A percentile compares a stretch with the other conserved stretches of the same genome.
These are phyloP conservation scores for Verticillium dahliae DNA, from an alignment of 2,329 filamentous ascomycete species.

Conservation along the genomic window DNA sequence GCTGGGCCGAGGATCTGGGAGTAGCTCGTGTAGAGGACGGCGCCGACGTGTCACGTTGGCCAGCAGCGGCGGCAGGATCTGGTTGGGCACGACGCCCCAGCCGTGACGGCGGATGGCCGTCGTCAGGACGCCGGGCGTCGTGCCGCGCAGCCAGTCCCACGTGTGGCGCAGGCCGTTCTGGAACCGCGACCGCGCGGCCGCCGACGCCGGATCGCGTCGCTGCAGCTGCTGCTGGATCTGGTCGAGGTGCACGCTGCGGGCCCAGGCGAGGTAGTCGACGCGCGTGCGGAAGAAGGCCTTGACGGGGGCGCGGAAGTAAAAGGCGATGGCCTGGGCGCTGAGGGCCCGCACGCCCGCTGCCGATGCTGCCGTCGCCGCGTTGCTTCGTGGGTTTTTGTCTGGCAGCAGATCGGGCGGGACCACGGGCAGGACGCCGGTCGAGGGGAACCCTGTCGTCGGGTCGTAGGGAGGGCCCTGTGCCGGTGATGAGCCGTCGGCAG, in stretches of 20 bases:
- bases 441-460: conserved; percentile 2
- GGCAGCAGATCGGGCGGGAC: conserved; percentile 33
- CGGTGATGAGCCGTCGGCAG: not conserved
- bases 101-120: conserved; percentile 64
- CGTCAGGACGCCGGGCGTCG: conserved; percentile 62
- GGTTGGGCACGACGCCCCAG: conserved; percentile 67
- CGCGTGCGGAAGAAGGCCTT: conserved; percentile 89
- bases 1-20: conserved; percentile 58
- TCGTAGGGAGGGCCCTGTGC: not conserved
- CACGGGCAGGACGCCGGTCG: conserved; percentile 36
- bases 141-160: conserved; percentile 50
- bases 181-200: conserved; percentile 25
- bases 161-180: conserved; percentile 28
- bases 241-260: conserved; percentile 39
- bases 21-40: conserved; percentile 70
- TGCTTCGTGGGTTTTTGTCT: conserved; percentile 42
- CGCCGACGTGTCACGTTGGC: conserved; percentile 70
- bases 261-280: conserved; percentile 71
- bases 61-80: conserved; percentile 68
- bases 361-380: conserved; percentile 65
- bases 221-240: conserved; percentile 32
- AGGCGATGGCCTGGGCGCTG: conserved; percentile 76
- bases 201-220: conserved; percentile 27
- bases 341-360: conserved; percentile 79
- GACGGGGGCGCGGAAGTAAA: conserved; percentile 86